A percentile compares a stretch with the other conserved stretches of the same genome.
These are phyloP conservation scores for Daucus carota DNA, from an alignment of 129 eudicot species.

Conservation along the genomic window DNA sequence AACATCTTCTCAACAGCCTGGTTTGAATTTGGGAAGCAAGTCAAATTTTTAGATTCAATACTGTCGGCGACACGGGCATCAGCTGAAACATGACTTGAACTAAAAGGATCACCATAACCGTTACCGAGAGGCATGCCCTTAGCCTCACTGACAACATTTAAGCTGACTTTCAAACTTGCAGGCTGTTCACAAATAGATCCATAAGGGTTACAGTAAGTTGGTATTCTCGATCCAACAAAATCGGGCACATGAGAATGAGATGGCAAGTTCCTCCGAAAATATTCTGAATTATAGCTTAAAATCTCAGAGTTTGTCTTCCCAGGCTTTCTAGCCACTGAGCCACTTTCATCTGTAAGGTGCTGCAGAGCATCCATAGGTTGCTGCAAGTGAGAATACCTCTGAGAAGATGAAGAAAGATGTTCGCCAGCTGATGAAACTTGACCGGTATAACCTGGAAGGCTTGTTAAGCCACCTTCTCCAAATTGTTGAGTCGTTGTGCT, in stretches of 20 bases:
- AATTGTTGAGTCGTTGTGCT: slow-evolving; percentile 20
- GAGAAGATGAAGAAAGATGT: too few species aligned
- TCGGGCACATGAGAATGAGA: slow-evolving; percentile 26
- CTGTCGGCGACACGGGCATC: slow-evolving; percentile 28
- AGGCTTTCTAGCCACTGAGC: slow-evolving; percentile 24
- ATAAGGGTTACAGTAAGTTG: slow-evolving; percentile 61
- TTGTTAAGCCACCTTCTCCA: slow-evolving; percentile 25
- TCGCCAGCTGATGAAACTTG: slow-evolving; percentile 9
- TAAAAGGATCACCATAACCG: slow-evolving; percentile 26
- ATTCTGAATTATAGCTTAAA: slow-evolving; percentile 28
- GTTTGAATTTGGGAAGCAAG: slow-evolving; percentile 21
- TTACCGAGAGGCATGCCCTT: slow-evolving; percentile 21
- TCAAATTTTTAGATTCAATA: slow-evolving; percentile 22
- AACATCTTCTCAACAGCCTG: slow-evolving; percentile 21
- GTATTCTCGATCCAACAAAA: slow-evolving; percentile 42
- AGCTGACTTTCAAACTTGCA: slow-evolving; percentile 41
- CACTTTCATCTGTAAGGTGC: slow-evolving; percentile 20
- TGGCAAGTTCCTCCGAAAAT: slow-evolving; percentile 24
- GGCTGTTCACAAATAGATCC: slow-evolving; percentile 82
- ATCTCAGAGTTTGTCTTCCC: slow-evolving; percentile 25
- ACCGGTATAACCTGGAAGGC: slow-evolving; percentile 23
- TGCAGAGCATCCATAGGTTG: slow-evolving; percentile 24
- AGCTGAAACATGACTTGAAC: slow-evolving; percentile 27
- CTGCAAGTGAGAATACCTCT: too few species aligned
- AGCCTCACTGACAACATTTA: slow-evolving; percentile 31